A percentile compares a stretch with the other conserved stretches of the same genome.
These are phyloP conservation scores for Diutina pseudorugosa DNA, from an alignment of 1,139 yeast genomes.

Conservation along the genomic window DNA sequence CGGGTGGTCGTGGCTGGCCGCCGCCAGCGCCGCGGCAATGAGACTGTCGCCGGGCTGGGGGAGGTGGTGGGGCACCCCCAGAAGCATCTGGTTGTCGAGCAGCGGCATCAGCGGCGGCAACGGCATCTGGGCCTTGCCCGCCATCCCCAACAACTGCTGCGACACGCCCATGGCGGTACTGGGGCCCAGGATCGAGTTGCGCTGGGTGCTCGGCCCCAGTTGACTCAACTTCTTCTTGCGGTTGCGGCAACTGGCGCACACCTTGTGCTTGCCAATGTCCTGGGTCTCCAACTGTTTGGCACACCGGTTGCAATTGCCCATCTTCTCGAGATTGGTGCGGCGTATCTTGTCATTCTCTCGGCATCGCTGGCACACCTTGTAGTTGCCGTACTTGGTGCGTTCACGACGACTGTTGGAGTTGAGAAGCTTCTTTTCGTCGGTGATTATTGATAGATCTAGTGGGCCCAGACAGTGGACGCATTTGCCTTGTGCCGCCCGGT, in stretches of 20 bases:
- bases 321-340: slow-evolving; percentile 40
- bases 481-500: slow-evolving; percentile 48
- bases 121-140: neutral
- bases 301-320: slow-evolving; percentile 54
- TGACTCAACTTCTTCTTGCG: slow-evolving; percentile 31
- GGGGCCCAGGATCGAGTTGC: slow-evolving; percentile 1
- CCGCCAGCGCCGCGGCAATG: slow-evolving; percentile 4
- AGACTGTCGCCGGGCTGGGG: neutral
- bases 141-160: slow-evolving; percentile 2
- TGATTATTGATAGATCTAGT: slow-evolving; percentile 31
- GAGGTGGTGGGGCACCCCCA: neutral
- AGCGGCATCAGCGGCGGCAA: neutral
- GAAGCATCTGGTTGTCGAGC: neutral
- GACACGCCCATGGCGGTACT: neutral
- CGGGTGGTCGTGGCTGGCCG: neutral
- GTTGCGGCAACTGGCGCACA: slow-evolving; percentile 39
- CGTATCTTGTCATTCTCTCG: slow-evolving; percentile 49
- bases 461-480: slow-evolving; percentile 63
- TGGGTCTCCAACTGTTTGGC: slow-evolving; percentile 32
- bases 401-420: slow-evolving; percentile 7
- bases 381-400: slow-evolving; percentile 20
- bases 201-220: slow-evolving; percentile 6
- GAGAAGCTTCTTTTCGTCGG: slow-evolving; percentile 10
- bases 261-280: slow-evolving; percentile 42
- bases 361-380: slow-evolving; percentile 52